Evolutionary conservation across 2,329 filamentous ascomycete genomes (phyloP).

Genomic region (Lecanoromycetidae sp.): DNA sequence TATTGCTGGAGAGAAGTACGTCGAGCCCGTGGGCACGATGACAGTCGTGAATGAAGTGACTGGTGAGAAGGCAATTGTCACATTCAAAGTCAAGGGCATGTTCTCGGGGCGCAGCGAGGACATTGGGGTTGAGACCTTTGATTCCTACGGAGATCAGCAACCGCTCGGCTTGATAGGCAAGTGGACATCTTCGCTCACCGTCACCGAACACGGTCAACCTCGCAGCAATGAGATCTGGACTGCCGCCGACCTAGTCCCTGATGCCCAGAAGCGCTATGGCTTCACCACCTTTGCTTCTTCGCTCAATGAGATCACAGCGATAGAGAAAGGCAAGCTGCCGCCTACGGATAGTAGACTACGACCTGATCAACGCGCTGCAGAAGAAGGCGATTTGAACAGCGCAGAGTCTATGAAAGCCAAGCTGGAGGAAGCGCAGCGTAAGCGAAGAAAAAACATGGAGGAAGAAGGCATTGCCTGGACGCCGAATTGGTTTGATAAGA

Average conservation of each 20-base stretch:
- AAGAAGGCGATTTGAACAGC: constrained; percentile 67
- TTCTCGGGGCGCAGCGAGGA: constrained; percentile 92
- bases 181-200: constrained; percentile 65
- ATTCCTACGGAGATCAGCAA: constrained; percentile 51
- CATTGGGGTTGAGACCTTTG: constrained; percentile 62
- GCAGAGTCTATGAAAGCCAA: constrained; percentile 73
- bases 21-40: constrained; percentile 89
- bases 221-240: constrained; percentile 61
- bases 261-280: constrained; percentile 70
- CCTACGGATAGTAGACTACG: constrained; percentile 72
- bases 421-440: constrained; percentile 76
- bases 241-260: constrained; percentile 64
- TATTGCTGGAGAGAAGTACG: constrained; percentile 94
- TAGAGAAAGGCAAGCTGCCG: constrained; percentile 64
- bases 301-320: constrained; percentile 73
- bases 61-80: constrained; percentile 69
- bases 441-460: constrained; percentile 62
- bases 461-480: constrained; percentile 57
- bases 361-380: constrained; percentile 76
- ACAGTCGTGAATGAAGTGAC: constrained; percentile 71
- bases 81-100: constrained; percentile 93
- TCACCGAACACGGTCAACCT: constrained; percentile 50
- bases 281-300: constrained; percentile 74
- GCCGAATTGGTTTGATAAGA: constrained; percentile 74
- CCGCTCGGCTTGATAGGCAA: constrained; percentile 63